Evolutionary conservation across 1,139 yeast species (phyloP), one percentile per base, ranked within the genome.

Genomic region (Blastobotrys ciferrii): DNA sequence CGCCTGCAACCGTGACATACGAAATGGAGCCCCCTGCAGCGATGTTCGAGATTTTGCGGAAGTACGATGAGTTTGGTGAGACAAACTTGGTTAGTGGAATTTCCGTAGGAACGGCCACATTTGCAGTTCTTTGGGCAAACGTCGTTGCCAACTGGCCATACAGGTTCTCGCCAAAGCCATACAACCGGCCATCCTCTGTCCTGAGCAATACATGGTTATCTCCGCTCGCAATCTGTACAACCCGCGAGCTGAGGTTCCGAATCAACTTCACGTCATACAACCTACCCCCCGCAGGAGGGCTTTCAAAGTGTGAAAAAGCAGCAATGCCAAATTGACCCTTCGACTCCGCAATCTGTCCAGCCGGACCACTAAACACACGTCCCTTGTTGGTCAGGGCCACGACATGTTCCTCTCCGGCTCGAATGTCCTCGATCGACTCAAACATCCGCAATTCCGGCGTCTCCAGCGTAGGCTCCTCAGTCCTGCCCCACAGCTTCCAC

Each of bases 261-360:
- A 71, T 57, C 14, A 66, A 60, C 54, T 53, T 64, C 42, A 60
- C 68, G 56, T 53, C 68, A 60, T 53, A 70, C 58, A 63, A 68
- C 54, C 60, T 60, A 48, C 75, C 74, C 2, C 75, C 72, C 4
- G 52, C 53, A 19, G 84, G 83, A 0, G 77, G 70, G 3, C 56
- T 52, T 47, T 74, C 81, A 58, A 80, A 81, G 50, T 87, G 91
- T 0, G 95, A 81, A 57, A 73, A 77, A 12, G 71, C 66, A 0
- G 95, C 94, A 17, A 87, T 65, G 12, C 98, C 98, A 66, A 76
- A 87, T 67, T 91, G 98, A 4, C 97, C 98, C 56, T 62, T 62
- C 36, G 84, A 75, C 67, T 77, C 65, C 12, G 61, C 46, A 46
- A 59, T 31, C 19, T 56, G 53, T 0, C 82, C 81, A 0, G 94